phyloP scores from a whole-genome alignment of 148 eudicot genomes.

The Cornus florida region DNA sequence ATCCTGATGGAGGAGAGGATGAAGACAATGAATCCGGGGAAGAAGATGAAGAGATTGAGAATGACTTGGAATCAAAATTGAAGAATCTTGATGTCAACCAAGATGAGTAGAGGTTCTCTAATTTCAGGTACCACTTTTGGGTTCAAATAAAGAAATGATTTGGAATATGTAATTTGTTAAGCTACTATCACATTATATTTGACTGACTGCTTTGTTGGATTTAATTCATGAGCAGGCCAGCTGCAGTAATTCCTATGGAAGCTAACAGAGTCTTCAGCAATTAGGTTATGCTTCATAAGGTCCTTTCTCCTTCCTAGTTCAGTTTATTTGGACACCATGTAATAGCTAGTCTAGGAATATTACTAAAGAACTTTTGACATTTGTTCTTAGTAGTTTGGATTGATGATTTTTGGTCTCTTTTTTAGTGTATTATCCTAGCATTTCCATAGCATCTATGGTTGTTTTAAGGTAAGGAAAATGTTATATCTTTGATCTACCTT shows the following conservation, averaged over 20 bases:
- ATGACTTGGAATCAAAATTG: constrained; percentile 45
- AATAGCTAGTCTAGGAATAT: neutral
- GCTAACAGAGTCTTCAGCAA: neutral
- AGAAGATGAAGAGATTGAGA: constrained; percentile 26
- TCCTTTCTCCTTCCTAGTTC: neutral
- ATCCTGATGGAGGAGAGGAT: constrained; percentile 43
- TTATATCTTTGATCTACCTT: neutral
- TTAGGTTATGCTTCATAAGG: constrained; percentile 5
- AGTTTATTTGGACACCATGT: neutral
- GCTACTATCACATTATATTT: neutral
- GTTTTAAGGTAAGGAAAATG: neutral
- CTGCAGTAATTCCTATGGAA: constrained; percentile 4
- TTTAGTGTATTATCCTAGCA: neutral
- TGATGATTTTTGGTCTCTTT: neutral
- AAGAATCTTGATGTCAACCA: constrained; percentile 49
- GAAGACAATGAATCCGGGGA: constrained; percentile 32
- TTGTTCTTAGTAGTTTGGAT: neutral
- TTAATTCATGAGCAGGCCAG: constrained; percentile 7
- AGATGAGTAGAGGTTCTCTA: constrained; percentile 21
- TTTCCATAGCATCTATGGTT: neutral
- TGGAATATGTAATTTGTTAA: neutral
- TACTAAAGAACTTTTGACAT: constrained; percentile 7
- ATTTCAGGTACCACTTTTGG: neutral
- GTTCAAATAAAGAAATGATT: neutral
- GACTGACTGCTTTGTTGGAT: neutral